These are phyloP conservation scores for Iris pallida DNA, from an alignment of 116 monocot genomes.

Conservation along the genomic window DNA sequence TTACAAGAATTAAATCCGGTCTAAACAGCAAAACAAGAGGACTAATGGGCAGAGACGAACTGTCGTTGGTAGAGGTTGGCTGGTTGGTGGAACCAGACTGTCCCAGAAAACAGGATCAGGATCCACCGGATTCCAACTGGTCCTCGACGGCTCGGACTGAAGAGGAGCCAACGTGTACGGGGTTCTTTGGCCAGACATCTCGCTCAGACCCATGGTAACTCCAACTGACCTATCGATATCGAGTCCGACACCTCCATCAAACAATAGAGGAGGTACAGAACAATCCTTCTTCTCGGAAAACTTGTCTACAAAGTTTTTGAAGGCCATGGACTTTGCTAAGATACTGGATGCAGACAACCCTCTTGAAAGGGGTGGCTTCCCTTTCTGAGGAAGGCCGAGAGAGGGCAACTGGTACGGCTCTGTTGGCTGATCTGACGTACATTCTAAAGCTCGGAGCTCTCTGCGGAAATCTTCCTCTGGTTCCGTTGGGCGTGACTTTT, in stretches of 20 bases:
- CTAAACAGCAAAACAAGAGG: no score
- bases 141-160: slow-evolving; percentile 37
- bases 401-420: slow-evolving; percentile 82
- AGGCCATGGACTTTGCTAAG: slow-evolving; percentile 67
- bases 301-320: slow-evolving; percentile 68
- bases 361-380: slow-evolving; percentile 20
- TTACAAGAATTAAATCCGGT: no score
- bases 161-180: slow-evolving; percentile 36
- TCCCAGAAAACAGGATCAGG: slow-evolving; percentile 71
- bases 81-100: slow-evolving; percentile 43
- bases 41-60: slow-evolving; percentile 26
- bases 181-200: slow-evolving; percentile 32
- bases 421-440: slow-evolving; percentile 26
- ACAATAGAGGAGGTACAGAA: slow-evolving; percentile 5
- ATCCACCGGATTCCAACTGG: slow-evolving; percentile 61
- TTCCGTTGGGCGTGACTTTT: slow-evolving; percentile 44
- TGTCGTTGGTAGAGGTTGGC: slow-evolving; percentile 28
- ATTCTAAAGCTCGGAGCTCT: slow-evolving; percentile 66
- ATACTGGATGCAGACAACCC: slow-evolving; percentile 57
- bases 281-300: slow-evolving; percentile 33
- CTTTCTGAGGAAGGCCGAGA: slow-evolving; percentile 43
- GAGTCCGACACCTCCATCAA: slow-evolving; percentile 21
- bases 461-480: slow-evolving; percentile 47
- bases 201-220: slow-evolving; percentile 22
- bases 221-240: slow-evolving; percentile 25